A percentile compares a stretch with the other conserved stretches of the same genome.
Conservation (phyloP, 768 basidiomycete genomes). For the Suillus hirtellus region DNA sequence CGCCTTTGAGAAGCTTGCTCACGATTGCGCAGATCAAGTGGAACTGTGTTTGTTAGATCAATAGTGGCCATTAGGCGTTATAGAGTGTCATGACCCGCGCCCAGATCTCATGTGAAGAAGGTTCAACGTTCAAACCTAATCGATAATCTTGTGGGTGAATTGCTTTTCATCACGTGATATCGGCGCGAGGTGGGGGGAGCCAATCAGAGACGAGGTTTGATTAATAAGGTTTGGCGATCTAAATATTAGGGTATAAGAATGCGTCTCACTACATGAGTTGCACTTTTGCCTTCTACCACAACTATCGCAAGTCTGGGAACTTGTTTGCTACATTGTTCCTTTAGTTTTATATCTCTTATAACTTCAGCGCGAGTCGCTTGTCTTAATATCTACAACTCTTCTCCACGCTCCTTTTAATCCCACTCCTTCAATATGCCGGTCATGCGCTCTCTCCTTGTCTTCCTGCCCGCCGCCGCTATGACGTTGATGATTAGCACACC, state of each 20-base stretch:
- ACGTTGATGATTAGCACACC: slow-evolving; percentile 33
- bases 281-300: slow-evolving; percentile 19
- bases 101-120: background rate
- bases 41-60: background rate
- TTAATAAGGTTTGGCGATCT: slow-evolving; percentile 8
- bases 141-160: background rate
- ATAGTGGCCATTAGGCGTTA: background rate
- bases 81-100: background rate
- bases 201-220: slow-evolving; percentile 10
- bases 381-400: slow-evolving; percentile 10
- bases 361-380: slow-evolving; percentile 33
- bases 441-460: slow-evolving; percentile 40
- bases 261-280: background rate
- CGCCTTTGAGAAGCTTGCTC: background rate
- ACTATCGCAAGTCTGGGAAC: slow-evolving; percentile 15
- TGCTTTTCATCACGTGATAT: slow-evolving; percentile 16
- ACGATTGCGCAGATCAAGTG: background rate
- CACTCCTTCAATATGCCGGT: slow-evolving; percentile 32
- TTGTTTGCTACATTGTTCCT: slow-evolving; percentile 6
- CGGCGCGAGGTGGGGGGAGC: slow-evolving; percentile 8
- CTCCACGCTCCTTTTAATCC: slow-evolving; percentile 19
- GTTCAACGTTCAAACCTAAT: background rate
- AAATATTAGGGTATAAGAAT: slow-evolving; percentile 9
- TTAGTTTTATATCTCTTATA: slow-evolving; percentile 19
- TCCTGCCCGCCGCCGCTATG: slow-evolving; percentile 42